Conservation (phyloP, 2,329 filamentous ascomycete species). For the Colletotrichum somersetense region DNA sequence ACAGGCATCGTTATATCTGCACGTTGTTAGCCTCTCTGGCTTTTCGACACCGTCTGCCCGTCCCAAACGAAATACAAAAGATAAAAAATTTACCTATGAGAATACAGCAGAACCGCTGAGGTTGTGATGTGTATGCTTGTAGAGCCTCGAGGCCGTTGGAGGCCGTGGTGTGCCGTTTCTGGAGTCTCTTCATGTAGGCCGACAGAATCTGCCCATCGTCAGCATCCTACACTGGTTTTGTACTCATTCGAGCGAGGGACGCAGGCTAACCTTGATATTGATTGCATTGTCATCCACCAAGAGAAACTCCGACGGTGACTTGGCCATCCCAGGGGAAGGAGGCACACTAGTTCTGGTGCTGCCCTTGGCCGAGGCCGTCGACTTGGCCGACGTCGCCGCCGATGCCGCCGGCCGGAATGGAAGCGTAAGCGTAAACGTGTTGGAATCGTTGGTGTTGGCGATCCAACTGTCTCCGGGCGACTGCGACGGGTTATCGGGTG, state of each 20-base stretch:
- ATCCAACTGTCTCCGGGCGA: constrained; percentile 21
- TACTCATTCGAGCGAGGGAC: no score
- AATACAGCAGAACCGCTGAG: constrained; percentile 39
- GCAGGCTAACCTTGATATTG: constrained; percentile 47
- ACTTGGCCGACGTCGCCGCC: not conserved
- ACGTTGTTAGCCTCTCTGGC: not conserved
- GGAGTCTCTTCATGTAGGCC: constrained; percentile 53
- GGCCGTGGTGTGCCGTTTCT: constrained; percentile 54
- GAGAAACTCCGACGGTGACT: constrained; percentile 44
- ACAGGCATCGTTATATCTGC: constrained; percentile 62
- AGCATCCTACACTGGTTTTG: not conserved
- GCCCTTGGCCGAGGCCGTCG: constrained; percentile 8
- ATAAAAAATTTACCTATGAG: constrained; percentile 38
- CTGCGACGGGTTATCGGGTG: constrained; percentile 6
- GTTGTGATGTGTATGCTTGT: constrained; percentile 43
- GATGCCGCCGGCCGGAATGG: constrained; percentile 29
- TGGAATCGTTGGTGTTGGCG: constrained; percentile 6
- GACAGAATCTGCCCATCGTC: constrained; percentile 48
- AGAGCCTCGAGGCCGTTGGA: constrained; percentile 59
- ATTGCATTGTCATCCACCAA: constrained; percentile 54
- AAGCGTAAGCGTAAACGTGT: constrained; percentile 35
- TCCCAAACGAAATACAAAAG: no score
- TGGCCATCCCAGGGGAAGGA: not conserved
- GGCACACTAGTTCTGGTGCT: not conserved
- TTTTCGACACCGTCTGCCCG: fast-evolving